These are phyloP conservation scores for Ceratobasidium sp. DNA, from an alignment of 1,284 basidiomycete species.

Conservation along the genomic window DNA sequence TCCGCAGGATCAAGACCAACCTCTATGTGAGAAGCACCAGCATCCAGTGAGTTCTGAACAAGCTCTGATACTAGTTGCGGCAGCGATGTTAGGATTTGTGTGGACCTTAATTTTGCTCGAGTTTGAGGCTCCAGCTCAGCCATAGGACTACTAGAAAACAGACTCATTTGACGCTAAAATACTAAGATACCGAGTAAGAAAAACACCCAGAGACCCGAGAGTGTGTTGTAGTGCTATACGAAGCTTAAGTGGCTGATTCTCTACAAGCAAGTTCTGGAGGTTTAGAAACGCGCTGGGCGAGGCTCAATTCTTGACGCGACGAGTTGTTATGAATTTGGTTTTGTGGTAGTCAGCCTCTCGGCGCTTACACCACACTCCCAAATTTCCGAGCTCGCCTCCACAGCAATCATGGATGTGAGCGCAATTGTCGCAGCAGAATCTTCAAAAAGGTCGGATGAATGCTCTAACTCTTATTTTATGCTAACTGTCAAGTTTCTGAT, in stretches of 20 bases:
- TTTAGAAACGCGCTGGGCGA: too few species aligned
- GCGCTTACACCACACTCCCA: conserved; percentile 32
- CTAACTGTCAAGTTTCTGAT: conserved; percentile 37
- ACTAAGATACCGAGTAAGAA: background rate
- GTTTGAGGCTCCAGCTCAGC: conserved; percentile 54
- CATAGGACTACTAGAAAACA: conserved; percentile 1
- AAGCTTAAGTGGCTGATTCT: background rate
- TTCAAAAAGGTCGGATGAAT: conserved; percentile 65
- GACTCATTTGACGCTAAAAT: background rate
- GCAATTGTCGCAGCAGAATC: conserved; percentile 74
- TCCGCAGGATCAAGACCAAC: conserved; percentile 59
- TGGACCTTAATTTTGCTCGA: conserved; percentile 76
- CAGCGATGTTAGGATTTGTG: conserved; percentile 83
- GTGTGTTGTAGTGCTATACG: background rate
- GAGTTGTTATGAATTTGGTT: conserved; percentile 15
- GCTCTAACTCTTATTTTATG: conserved; percentile 11
- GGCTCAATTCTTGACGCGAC: background rate
- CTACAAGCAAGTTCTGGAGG: too few species aligned
- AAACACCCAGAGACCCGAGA: background rate
- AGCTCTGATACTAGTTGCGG: conserved; percentile 83
- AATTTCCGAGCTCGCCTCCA: conserved; percentile 26
- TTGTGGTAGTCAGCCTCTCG: background rate
- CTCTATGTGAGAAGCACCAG: conserved; percentile 53
- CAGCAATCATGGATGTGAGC: conserved; percentile 76
- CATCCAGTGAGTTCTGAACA: conserved; percentile 79